Evolutionary conservation across 495 filamentous ascomycete species (phyloP).

Genomic region (Lophiotrema nucula): DNA sequence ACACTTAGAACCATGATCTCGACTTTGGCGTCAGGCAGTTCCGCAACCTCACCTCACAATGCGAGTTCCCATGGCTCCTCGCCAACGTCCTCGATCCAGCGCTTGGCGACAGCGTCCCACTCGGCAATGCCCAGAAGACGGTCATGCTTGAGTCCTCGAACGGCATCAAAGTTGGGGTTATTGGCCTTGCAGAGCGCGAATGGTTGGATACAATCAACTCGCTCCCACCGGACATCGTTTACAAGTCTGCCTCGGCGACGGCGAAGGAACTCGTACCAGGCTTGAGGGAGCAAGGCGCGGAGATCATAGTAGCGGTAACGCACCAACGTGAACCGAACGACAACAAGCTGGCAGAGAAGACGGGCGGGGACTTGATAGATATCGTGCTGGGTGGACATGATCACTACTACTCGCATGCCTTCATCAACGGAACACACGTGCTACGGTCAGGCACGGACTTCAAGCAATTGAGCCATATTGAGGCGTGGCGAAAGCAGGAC

Average conservation of each 20-base stretch:
- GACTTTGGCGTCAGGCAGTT: slow-evolving; percentile 88
- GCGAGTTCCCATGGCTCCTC: slow-evolving; percentile 84
- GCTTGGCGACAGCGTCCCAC: slow-evolving; percentile 63
- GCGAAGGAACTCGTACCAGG: slow-evolving; percentile 68
- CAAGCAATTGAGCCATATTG: slow-evolving; percentile 85
- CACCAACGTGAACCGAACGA: slow-evolving; percentile 80
- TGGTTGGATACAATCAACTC: slow-evolving; percentile 86
- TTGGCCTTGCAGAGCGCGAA: slow-evolving; percentile 77
- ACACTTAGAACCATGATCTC: slow-evolving; percentile 75
- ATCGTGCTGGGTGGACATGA: slow-evolving; percentile 87
- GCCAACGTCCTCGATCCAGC: slow-evolving; percentile 83
- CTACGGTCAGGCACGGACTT: slow-evolving; percentile 85
- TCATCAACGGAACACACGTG: slow-evolving; percentile 75
- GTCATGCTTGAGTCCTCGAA: slow-evolving; percentile 74
- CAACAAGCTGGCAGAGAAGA: slow-evolving; percentile 71
- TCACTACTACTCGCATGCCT: slow-evolving; percentile 75
- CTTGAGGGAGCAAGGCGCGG: slow-evolving; percentile 72
- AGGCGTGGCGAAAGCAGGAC: slow-evolving; percentile 56
- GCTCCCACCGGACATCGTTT: slow-evolving; percentile 75
- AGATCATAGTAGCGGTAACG: slow-evolving; percentile 76
- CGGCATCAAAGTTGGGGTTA: slow-evolving; percentile 79
- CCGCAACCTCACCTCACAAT: slow-evolving; percentile 66
- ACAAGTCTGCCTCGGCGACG: slow-evolving; percentile 69
- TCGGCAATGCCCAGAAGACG: slow-evolving; percentile 68
- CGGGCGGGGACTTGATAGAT: slow-evolving; percentile 68